Conservation (phyloP, 352 stramenopile species). For the Phytopythium montanum region DNA sequence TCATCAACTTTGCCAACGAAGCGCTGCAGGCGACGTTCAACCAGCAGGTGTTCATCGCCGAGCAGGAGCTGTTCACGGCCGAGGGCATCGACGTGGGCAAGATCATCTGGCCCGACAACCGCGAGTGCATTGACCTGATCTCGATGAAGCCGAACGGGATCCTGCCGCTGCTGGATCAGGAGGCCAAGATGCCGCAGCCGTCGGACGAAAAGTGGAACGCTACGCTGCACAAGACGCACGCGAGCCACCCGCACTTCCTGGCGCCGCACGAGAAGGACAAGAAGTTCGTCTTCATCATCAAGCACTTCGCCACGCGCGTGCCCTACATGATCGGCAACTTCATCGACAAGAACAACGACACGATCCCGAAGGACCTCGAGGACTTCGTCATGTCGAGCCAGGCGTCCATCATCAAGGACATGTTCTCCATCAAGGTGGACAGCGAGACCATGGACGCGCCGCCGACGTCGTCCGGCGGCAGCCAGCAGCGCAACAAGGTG, state of each 20-base stretch:
- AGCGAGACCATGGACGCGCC: conserved; percentile 44
- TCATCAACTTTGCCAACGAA: conserved; percentile 92
- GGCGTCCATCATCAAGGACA: conserved; percentile 70
- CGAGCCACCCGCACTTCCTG: conserved; percentile 67
- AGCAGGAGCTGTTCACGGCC: conserved; percentile 73
- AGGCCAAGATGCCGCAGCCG: conserved; percentile 77
- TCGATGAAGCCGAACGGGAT: conserved; percentile 79
- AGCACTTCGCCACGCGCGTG: conserved; percentile 95
- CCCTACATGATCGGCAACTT: conserved; percentile 95
- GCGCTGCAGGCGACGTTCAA: conserved; percentile 88
- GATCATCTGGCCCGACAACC: conserved; percentile 82
- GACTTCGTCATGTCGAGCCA: conserved; percentile 85
- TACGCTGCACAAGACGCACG: conserved; percentile 77
- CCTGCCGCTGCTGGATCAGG: conserved; percentile 72
- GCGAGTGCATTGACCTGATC: conserved; percentile 85
- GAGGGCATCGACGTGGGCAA: conserved; percentile 85
- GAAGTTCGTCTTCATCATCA: conserved; percentile 94
- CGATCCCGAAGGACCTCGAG: conserved; percentile 89
- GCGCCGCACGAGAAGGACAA: conserved; percentile 84
- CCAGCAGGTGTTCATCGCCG: conserved; percentile 87
- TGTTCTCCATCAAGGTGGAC: conserved; percentile 70
- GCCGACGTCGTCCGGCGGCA: conserved; percentile 21
- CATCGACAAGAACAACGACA: conserved; percentile 97
- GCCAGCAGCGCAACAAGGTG: conserved; percentile 42
- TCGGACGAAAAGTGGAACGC: conserved; percentile 86